Percentiles rank a stretch among this genome's conserved stretches.
phyloP scores from a whole-genome alignment of 768 basidiomycete species.

The Agrocybe pediades region DNA sequence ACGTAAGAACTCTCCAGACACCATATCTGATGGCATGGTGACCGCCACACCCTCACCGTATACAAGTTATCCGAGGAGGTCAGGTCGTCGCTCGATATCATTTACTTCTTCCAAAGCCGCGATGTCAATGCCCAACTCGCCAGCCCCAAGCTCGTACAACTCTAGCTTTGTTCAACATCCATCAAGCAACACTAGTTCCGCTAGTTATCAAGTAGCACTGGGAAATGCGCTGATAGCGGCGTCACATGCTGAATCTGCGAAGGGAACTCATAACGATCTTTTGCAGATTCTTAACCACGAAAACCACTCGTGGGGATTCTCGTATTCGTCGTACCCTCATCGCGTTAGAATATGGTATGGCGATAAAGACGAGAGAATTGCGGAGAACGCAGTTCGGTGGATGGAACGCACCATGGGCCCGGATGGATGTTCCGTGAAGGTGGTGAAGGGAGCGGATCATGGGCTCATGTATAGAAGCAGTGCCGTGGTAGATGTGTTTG shows the following conservation, averaged over 20 bases:
- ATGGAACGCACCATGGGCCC: constrained; percentile 85
- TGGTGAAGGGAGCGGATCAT: constrained; percentile 89
- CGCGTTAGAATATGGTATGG: constrained; percentile 90
- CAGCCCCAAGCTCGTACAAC: constrained; percentile 45
- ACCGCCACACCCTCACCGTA: constrained; percentile 38
- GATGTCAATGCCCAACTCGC: constrained; percentile 50
- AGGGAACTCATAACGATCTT: constrained; percentile 89
- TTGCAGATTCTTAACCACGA: constrained; percentile 91
- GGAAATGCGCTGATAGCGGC: constrained; percentile 91
- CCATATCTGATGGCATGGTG: constrained; percentile 5
- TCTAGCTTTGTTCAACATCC: constrained; percentile 31
- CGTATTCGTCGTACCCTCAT: constrained; percentile 78
- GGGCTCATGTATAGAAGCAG: constrained; percentile 90
- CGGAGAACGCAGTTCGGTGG: constrained; percentile 88
- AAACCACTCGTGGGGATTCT: constrained; percentile 88
- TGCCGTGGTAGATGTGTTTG: constrained; percentile 85
- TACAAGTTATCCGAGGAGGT: constrained; percentile 41
- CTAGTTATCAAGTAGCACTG: constrained; percentile 68
- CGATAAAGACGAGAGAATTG: constrained; percentile 91
- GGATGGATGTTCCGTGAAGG: constrained; percentile 73
- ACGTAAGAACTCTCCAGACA: constrained; percentile 16
- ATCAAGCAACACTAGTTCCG: constrained; percentile 18
- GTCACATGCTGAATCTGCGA: constrained; percentile 92
- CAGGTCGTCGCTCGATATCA: constrained; percentile 74
- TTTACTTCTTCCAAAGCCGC: constrained; percentile 54